Percentiles rank a stretch among this genome's conserved stretches.
Conservation (phyloP, 805 yeast genomes). For the Saturnispora mendoncae region DNA sequence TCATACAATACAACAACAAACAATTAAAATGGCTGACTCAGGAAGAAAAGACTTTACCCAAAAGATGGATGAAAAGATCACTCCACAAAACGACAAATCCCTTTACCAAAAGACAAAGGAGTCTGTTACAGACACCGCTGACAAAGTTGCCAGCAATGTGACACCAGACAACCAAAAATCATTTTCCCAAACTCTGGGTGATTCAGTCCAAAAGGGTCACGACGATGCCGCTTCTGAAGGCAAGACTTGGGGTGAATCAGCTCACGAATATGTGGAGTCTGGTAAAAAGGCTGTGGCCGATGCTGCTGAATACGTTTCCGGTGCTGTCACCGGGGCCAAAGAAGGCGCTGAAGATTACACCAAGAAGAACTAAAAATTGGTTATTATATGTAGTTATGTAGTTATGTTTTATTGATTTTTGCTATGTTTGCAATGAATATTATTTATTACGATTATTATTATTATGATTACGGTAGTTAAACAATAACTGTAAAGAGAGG, state of each 20-base stretch:
- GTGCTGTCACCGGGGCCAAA: slow-evolving; percentile 53
- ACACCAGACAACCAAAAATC: slow-evolving; percentile 68
- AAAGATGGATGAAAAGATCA: slow-evolving; percentile 58
- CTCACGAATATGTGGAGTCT: slow-evolving; percentile 35
- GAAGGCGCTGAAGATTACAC: slow-evolving; percentile 23
- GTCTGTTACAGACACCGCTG: slow-evolving; percentile 53
- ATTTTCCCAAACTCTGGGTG: slow-evolving; percentile 48
- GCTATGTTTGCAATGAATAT: too few relatives aligned
- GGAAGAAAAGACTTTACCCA: slow-evolving; percentile 71
- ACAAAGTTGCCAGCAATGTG: slow-evolving; percentile 48
- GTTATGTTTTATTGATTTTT: too few relatives aligned
- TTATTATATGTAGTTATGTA: neutral
- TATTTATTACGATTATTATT: too few relatives aligned
- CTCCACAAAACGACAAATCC: slow-evolving; percentile 67
- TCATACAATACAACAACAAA: too few relatives aligned
- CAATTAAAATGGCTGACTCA: slow-evolving; percentile 22
- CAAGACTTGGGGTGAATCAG: slow-evolving; percentile 35
- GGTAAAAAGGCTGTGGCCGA: slow-evolving; percentile 41
- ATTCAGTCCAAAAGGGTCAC: slow-evolving; percentile 35
- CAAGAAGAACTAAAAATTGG: slow-evolving; percentile 13
- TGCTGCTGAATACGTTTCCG: slow-evolving; percentile 49
- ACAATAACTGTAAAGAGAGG: too few relatives aligned
- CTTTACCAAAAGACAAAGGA: slow-evolving; percentile 65
- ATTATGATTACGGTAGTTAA: too few relatives aligned
- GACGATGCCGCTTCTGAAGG: slow-evolving; percentile 33